A percentile compares a stretch with the other conserved stretches of the same genome.
Evolutionary conservation across 2,329 filamentous ascomycete genomes (phyloP).

Genomic region (Sporothrix curviconia): DNA sequence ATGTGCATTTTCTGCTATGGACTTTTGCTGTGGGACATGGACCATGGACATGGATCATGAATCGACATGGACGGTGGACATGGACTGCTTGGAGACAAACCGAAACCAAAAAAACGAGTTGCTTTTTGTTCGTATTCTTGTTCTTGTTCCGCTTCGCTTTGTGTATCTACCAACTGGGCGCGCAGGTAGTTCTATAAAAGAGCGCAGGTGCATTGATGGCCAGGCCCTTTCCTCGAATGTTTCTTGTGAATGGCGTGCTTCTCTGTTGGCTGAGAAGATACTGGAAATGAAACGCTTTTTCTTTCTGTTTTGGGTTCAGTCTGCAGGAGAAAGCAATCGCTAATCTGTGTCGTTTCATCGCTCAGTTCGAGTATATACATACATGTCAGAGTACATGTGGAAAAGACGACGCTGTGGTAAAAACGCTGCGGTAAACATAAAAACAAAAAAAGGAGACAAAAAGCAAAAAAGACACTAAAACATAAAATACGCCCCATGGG

Average conservation of each 20-base stretch:
- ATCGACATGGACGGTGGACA: not conserved
- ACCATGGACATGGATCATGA: not conserved
- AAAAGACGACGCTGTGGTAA: no score
- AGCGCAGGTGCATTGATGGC: not conserved
- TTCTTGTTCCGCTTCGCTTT: not conserved
- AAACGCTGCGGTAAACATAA: no score
- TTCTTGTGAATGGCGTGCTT: not conserved
- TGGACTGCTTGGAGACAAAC: not conserved
- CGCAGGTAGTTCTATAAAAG: slow-evolving; percentile 9
- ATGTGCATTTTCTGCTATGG: no score
- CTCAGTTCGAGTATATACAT: no score
- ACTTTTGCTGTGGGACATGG: no score
- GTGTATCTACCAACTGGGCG: slow-evolving; percentile 15
- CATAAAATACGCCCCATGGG: no score
- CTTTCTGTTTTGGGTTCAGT: not conserved
- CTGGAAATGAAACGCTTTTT: not conserved
- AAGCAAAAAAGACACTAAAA: no score
- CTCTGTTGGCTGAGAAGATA: no score
- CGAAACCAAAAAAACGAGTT: slow-evolving; percentile 2
- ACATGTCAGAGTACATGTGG: no score
- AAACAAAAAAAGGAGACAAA: no score
- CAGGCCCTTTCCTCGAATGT: not conserved
- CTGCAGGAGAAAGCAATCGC: no score
- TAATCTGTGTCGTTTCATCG: no score
- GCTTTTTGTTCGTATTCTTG: not conserved